A percentile compares a stretch with the other conserved stretches of the same genome.
Evolutionary conservation across 176 grass and related monocot genomes (phyloP).

Genomic region (Oryza officinalis): DNA sequence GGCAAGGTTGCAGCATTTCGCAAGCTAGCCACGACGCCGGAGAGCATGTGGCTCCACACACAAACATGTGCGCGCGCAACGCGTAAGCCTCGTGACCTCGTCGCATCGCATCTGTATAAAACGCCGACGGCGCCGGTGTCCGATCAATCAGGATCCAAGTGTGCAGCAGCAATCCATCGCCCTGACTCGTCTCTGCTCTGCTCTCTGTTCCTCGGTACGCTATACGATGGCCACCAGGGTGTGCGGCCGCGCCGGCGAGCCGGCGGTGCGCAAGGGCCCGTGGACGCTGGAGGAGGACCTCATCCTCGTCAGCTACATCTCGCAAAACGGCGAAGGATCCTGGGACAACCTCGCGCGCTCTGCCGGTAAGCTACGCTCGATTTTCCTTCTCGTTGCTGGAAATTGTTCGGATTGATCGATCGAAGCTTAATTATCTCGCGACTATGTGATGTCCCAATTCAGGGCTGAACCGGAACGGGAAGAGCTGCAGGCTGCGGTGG

Average conservation of each 20-base stretch:
- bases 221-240: neutral
- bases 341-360: slow-evolving; percentile 62
- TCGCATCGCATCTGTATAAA: slow-evolving; percentile 36
- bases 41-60: slow-evolving; percentile 6
- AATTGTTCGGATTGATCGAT: neutral
- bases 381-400: neutral
- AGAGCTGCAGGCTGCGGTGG: slow-evolving; percentile 78
- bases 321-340: slow-evolving; percentile 51
- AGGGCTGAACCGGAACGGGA: slow-evolving; percentile 63
- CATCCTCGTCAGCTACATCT: slow-evolving; percentile 56
- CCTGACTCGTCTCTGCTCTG: neutral
- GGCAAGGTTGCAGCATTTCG: neutral
- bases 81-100: neutral
- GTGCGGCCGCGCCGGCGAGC: slow-evolving; percentile 32
- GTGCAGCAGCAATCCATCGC: neutral
- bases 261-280: slow-evolving; percentile 56
- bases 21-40: neutral
- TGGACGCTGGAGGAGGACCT: slow-evolving; percentile 74
- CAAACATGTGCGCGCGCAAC: slow-evolving; percentile 25
- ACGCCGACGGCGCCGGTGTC: neutral
- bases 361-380: slow-evolving; percentile 31
- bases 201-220: neutral
- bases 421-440: neutral
- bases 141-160: neutral
- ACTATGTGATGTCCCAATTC: neutral